These are phyloP conservation scores for Suillus variegatus DNA, from an alignment of 768 basidiomycete species.

Conservation along the genomic window DNA sequence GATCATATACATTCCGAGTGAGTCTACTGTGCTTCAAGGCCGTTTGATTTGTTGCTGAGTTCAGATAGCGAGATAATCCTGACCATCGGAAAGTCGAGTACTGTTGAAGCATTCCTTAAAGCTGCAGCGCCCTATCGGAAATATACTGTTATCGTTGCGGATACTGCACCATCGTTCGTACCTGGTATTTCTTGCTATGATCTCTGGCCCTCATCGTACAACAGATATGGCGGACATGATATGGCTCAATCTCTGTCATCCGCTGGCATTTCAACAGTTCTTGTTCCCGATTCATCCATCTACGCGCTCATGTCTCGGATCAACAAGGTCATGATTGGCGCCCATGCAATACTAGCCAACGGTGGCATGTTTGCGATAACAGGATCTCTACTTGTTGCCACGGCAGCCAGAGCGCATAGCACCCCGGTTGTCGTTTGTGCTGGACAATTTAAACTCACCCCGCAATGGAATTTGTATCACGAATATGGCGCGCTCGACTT, in stretches of 20 bases:
- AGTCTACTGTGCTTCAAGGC: constrained; percentile 29
- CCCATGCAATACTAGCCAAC: constrained; percentile 95
- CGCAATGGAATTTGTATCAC: constrained; percentile 85
- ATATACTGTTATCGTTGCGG: constrained; percentile 94
- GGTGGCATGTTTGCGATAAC: constrained; percentile 93
- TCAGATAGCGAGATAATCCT: constrained; percentile 84
- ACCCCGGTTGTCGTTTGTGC: constrained; percentile 93
- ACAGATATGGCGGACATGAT: constrained; percentile 80
- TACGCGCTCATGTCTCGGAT: constrained; percentile 96
- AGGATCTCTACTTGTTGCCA: constrained; percentile 82
- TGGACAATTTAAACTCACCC: constrained; percentile 96
- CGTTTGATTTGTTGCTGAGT: background rate
- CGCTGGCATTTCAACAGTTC: constrained; percentile 87
- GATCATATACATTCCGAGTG: constrained; percentile 99
- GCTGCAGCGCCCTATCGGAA: constrained; percentile 87
- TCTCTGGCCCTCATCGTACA: constrained; percentile 4
- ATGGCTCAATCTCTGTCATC: constrained; percentile 83
- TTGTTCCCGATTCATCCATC: constrained; percentile 95
- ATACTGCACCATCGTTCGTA: constrained; percentile 89
- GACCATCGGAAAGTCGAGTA: constrained; percentile 91
- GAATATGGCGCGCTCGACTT: constrained; percentile 85
- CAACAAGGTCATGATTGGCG: constrained; percentile 94
- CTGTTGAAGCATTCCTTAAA: constrained; percentile 92
- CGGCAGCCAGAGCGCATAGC: constrained; percentile 86
- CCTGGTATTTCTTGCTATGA: constrained; percentile 2